Evolutionary conservation across 768 basidiomycete genomes (phyloP).

Genomic region (Sutorius australiensis): DNA sequence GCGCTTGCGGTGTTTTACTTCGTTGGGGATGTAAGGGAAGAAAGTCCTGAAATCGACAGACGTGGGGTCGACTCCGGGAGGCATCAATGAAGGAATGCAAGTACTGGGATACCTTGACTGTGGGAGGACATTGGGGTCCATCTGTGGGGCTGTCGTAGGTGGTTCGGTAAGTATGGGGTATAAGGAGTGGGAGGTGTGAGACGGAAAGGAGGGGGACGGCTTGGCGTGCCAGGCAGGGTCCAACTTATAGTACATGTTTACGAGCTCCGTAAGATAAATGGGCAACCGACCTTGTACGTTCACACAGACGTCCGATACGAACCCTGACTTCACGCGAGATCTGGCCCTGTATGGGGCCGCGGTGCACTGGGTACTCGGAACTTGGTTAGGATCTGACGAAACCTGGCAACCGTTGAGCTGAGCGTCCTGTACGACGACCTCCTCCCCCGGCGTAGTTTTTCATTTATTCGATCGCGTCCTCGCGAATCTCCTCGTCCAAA

Average conservation of each 20-base stretch:
- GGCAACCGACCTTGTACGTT: conserved; percentile 14
- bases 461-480: conserved; percentile 7
- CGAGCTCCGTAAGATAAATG: conserved; percentile 8
- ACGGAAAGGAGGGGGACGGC: conserved; percentile 37
- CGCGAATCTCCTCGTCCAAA: neutral
- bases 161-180: conserved; percentile 16
- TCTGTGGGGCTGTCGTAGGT: conserved; percentile 17
- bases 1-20: conserved; percentile 91
- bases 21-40: conserved; percentile 85
- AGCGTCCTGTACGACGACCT: too few relatives aligned
- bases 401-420: neutral
- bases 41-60: conserved; percentile 79
- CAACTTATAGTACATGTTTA: conserved; percentile 21
- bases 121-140: conserved; percentile 22
- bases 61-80: conserved; percentile 55
- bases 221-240: conserved; percentile 30
- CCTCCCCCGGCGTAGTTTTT: neutral
- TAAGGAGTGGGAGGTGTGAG: conserved; percentile 25
- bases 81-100: conserved; percentile 46
- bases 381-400: neutral
- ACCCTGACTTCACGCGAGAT: conserved; percentile 17
- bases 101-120: conserved; percentile 34
- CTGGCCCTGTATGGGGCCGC: neutral
- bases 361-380: neutral
- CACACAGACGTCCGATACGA: conserved; percentile 24